Evolutionary conservation across 1,139 yeast species (phyloP), one percentile per base, ranked within the genome.

Genomic region (Magnusiomyces suaveolens): DNA sequence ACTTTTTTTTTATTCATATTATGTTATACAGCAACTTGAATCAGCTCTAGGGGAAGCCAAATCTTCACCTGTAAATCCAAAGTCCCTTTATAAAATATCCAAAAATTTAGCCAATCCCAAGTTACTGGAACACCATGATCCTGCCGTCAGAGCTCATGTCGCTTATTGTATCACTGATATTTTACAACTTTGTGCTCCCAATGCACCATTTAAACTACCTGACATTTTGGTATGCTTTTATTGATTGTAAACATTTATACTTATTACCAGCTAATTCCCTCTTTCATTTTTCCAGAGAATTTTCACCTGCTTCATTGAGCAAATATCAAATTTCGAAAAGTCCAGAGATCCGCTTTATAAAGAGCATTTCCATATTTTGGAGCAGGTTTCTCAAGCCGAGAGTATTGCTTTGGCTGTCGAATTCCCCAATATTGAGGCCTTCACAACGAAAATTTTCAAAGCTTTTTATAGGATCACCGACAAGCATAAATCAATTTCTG

Each of bases 161-260:
- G 83, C 94, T 20, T 84, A 95, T 64, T 82, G 94, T 59, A 62
- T 89, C 12, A 77, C 90, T 2, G 96, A 89, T 66, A 73, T 90
- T 16, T 69, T 90, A 47, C 75, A 96, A 57, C 69, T 89, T 12
- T 84, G 77, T 65, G 97, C 96, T 0, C 97, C 97, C 0, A 87
- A 89, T 68, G 96, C 97, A 3, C 97, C 97, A 4, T 89, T 78
- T 68, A 81, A 87, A 1, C 81, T 82, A 39, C 61, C 71, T 1
- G 84, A 85, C 60, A 71, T 89, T 36, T 72, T 81, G 0, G 81
- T 76, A 32, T 75, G 63, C 52, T 16, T 3, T 8, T 10, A 20
- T 43, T 26, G n/a, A 39, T 12, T 46, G 43, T 25, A 3, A 8
- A 36, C 3, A 20, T 23, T 14, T 14, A n/a, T 1, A 3, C 24